Evolutionary conservation across 2,329 filamentous ascomycete species (phyloP).

Genomic region (Botrytis galanthina): DNA sequence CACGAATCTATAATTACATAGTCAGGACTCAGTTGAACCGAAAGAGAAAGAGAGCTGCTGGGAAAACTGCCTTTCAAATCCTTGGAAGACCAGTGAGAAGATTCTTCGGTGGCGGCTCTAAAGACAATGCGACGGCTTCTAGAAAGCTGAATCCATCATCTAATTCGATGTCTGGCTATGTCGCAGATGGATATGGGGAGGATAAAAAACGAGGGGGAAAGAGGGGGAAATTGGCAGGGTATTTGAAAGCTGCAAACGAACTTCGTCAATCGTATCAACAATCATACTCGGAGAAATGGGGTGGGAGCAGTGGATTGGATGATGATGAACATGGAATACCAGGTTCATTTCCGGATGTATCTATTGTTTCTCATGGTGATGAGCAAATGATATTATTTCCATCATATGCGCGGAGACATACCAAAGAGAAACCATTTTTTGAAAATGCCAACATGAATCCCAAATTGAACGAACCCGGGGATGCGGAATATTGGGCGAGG

Average conservation of each 20-base stretch:
- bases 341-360: constrained; percentile 78
- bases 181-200: constrained; percentile 37
- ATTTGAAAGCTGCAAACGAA: constrained; percentile 70
- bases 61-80: constrained; percentile 35
- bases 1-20: constrained; percentile 72
- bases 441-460: constrained; percentile 42
- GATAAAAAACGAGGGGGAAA: constrained; percentile 63
- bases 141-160: constrained; percentile 35
- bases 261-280: constrained; percentile 64
- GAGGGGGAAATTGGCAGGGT: constrained; percentile 73
- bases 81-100: constrained; percentile 33
- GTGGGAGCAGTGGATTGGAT: constrained; percentile 44
- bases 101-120: constrained; percentile 38
- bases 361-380: constrained; percentile 74
- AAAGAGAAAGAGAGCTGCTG: constrained; percentile 44
- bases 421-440: constrained; percentile 35
- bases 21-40: constrained; percentile 60
- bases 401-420: constrained; percentile 70
- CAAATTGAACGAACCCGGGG: constrained; percentile 47
- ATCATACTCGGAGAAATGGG: constrained; percentile 48
- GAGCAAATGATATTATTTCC: constrained; percentile 96
- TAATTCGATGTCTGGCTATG: constrained; percentile 39
- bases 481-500: constrained; percentile 72
- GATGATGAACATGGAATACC: constrained; percentile 56
- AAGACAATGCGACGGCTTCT: constrained; percentile 40